Evolutionary conservation across 768 basidiomycete species (phyloP), one percentile per base, ranked within the genome.

Genomic region (Auriscalpium microsporum): DNA sequence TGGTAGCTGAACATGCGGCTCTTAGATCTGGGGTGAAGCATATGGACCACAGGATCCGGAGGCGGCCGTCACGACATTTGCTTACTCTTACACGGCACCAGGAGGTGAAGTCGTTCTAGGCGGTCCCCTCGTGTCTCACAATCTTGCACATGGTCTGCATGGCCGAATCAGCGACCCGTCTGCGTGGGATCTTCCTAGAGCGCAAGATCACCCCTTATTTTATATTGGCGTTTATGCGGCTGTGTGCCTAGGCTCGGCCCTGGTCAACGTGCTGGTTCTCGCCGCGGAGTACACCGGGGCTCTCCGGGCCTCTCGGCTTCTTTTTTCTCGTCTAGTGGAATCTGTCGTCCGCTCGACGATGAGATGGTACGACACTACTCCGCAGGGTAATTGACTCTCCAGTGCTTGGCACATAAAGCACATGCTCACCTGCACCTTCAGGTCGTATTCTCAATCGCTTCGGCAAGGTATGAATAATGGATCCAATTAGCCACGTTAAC

Each of bases 401-500:
- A 53, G 45, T n/a, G 21, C 10, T 44, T 59, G 38, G 5, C 28
- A 53, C 45, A n/a, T 19, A 5, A 45, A 58, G 28, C 7, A 21
- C 21, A 21, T 7, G 5, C 28, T 28, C 4, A 28, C 28, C 28
- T 2, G 28, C 28, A 52, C 36, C 55, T 28, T 53, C 64, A 81
- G 88, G 90, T 40, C 85, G 89, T 3, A 85, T 93, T 78, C 75
- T 94, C 62, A 94, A 93, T 68, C 80, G 91, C 5, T 93, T 94
- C 64, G 86, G 82, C 63, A 86, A 83, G 68, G 80, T 78, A 46
- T 49, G 64, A 45, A 28, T 21, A 56, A 45, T 19, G 13, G 34
- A 4, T 6, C 13, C 5, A 19, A 52, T 17, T 33, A 1, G 17
- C 17, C n/a, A 13, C 2, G 28, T n/a, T 11, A 19, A 17, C 35